Base-by-base conservation (phyloP, 176 grass and related monocot species). In the Oryza australiensis region DNA sequence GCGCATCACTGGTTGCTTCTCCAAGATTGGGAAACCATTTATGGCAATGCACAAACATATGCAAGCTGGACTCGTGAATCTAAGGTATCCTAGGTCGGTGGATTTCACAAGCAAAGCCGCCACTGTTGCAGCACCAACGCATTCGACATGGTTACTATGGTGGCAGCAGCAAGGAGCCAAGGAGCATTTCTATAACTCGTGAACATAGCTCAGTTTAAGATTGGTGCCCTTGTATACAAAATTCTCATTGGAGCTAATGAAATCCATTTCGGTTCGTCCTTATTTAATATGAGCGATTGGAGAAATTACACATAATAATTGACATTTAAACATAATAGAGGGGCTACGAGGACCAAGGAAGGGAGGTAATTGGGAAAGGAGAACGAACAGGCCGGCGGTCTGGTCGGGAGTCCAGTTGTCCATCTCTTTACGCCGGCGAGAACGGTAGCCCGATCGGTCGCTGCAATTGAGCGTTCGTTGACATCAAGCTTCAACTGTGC, bases 261-360 rank as follows among this genome's bases (percentile, higher is more conserved):
- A 79, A 78, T 74, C 74, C 23, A 28, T 34, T 77, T 72, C 83
- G 74, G 34, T 77, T 77, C 83, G 74, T 79, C 46, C 74, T 83
- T 90, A 86, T 86, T 90, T 77, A 66, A 90, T 90, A 90, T 90
- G 60, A 83, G 79, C 78, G 68, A 73, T 51, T 68, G 83, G 78
- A 90, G 74, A 62, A 86, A 90, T 83, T 79, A 86, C 83, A 90
- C 73, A 89, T 78, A 74, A 62, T 82, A 81, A 89, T 89, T 85
- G 71, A 90, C 88, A 86, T 90, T 86, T 90, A 33, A 84, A 83
- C 80, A 79, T 85, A 77, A 27, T 74, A 83, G 55, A 79, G 22
- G 73, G 73, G 60, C 68, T 86, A 77, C 26, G 20, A 62, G 66
- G 73, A 62, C 46, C 41, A 64, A 53, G 49, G 12, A 26, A 43